Percentiles rank a stretch among this genome's conserved stretches.
phyloP scores from a whole-genome alignment of 2,329 filamentous ascomycete species.

The Graphilbum sp. region DNA sequence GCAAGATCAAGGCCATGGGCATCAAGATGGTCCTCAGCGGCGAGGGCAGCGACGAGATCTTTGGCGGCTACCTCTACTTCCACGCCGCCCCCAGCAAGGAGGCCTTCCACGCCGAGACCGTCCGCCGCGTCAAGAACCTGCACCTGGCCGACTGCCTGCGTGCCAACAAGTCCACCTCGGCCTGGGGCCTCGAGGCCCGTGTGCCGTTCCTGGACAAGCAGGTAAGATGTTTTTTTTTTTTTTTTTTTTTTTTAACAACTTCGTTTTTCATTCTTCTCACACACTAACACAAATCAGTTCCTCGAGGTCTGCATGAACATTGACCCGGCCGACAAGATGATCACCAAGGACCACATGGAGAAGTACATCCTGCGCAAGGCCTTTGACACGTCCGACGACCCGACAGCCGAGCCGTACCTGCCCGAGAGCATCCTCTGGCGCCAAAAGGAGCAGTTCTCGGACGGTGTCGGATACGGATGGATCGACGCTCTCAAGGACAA shows the following conservation, averaged over 20 bases:
- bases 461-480: slow-evolving; percentile 97
- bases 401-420: slow-evolving; percentile 69
- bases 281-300: slow-evolving; percentile 38
- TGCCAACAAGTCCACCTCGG: slow-evolving; percentile 97
- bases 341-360: slow-evolving; percentile 75
- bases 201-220: slow-evolving; percentile 96
- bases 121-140: slow-evolving; percentile 88
- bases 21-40: slow-evolving; percentile 99
- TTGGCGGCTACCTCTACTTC: slow-evolving; percentile 98
- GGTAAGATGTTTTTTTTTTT: slow-evolving; percentile 22
- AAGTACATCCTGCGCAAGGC: slow-evolving; percentile 98
- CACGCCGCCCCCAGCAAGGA: slow-evolving; percentile 81
- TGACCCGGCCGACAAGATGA: slow-evolving; percentile 91
- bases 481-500: slow-evolving; percentile 95
- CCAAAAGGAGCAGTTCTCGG: slow-evolving; percentile 99
- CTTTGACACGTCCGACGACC: slow-evolving; percentile 84
- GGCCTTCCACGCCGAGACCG: slow-evolving; percentile 90
- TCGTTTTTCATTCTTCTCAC: background rate
- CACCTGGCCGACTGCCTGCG: slow-evolving; percentile 92
- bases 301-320: slow-evolving; percentile 86
- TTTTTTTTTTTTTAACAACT: background rate
- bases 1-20: slow-evolving; percentile 99
- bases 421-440: slow-evolving; percentile 92
- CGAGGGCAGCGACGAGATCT: slow-evolving; percentile 95
- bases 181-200: slow-evolving; percentile 94